Evolutionary conservation across 2,329 filamentous ascomycete species (phyloP).

Genomic region (Sporothrix pallida): DNA sequence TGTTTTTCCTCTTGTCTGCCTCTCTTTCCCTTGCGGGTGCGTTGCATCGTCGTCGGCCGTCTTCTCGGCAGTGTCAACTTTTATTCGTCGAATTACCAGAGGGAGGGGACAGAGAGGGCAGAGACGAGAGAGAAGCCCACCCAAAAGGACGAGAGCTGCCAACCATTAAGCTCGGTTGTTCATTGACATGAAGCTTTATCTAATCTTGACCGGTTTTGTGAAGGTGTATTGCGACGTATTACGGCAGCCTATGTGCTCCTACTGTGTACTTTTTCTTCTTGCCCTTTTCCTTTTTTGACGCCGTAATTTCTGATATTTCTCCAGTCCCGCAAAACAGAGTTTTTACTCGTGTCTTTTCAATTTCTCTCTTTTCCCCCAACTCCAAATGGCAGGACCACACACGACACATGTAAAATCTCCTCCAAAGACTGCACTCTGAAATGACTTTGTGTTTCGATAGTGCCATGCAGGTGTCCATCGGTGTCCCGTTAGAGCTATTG

Average conservation of each 20-base stretch:
- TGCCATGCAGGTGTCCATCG: conserved; percentile 4
- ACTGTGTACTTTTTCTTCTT: too few species aligned
- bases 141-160: too few species aligned
- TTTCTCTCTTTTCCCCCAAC: not conserved
- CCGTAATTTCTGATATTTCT: conserved; percentile 16
- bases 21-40: not conserved
- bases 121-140: not conserved
- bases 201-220: not conserved
- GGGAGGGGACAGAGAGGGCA: too few species aligned
- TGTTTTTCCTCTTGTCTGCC: not conserved
- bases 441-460: conserved; percentile 2
- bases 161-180: not conserved
- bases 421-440: too few species aligned
- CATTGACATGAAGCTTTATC: not conserved
- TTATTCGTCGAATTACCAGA: not conserved
- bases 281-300: not conserved
- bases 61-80: not conserved
- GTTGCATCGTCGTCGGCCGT: not conserved
- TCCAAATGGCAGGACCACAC: conserved; percentile 24
- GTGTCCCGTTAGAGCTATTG: not conserved
- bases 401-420: conserved; percentile 1
- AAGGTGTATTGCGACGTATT: not conserved
- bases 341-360: not conserved
- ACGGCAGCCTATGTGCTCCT: too few species aligned
- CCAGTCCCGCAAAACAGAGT: conserved; percentile 17